These are phyloP conservation scores for Trichoderma pleuroti DNA, from an alignment of 2,329 filamentous ascomycete genomes.

Conservation along the genomic window DNA sequence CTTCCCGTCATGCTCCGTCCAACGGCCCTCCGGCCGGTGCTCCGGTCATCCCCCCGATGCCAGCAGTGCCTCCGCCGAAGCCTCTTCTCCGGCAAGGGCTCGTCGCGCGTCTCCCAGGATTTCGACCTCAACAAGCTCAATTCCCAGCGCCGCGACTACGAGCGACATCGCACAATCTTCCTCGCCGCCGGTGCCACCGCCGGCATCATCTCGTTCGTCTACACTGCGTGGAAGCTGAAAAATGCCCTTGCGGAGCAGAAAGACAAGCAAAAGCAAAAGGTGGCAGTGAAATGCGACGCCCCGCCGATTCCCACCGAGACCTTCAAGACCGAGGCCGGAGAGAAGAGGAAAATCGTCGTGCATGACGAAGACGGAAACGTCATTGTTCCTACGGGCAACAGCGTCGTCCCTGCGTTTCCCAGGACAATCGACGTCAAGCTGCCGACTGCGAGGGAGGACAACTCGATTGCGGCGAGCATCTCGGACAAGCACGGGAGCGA, in stretches of 20 bases:
- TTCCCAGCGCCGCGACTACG: conserved; percentile 46
- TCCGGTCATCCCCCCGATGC: conserved; percentile 24
- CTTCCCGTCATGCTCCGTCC: conserved; percentile 30
- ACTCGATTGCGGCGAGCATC: conserved; percentile 39
- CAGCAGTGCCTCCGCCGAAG: conserved; percentile 24
- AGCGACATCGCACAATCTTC: conserved; percentile 50
- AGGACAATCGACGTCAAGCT: conserved; percentile 63
- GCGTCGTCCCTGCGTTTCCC: conserved; percentile 75
- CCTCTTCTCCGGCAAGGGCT: conserved; percentile 29
- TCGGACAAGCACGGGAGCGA: conserved; percentile 52
- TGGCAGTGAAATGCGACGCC: conserved; percentile 41
- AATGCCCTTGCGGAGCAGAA: conserved; percentile 34
- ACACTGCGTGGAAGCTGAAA: conserved; percentile 52
- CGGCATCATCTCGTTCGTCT: conserved; percentile 48
- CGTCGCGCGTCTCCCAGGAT: conserved; percentile 42
- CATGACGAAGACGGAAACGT: conserved; percentile 68
- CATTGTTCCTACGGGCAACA: conserved; percentile 76
- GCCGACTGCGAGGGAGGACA: conserved; percentile 22
- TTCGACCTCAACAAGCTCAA: conserved; percentile 50
- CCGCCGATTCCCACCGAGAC: conserved; percentile 40
- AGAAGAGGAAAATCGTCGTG: conserved; percentile 55
- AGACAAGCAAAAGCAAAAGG: conserved; percentile 33
- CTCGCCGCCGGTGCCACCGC: conserved; percentile 49
- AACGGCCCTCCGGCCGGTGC: conserved; percentile 24
- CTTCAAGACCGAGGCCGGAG: conserved; percentile 48